A percentile compares a stretch with the other conserved stretches of the same genome.
Evolutionary conservation across 2,329 filamentous ascomycete genomes (phyloP).

Genomic region (Byssoonygena ceratinophila): DNA sequence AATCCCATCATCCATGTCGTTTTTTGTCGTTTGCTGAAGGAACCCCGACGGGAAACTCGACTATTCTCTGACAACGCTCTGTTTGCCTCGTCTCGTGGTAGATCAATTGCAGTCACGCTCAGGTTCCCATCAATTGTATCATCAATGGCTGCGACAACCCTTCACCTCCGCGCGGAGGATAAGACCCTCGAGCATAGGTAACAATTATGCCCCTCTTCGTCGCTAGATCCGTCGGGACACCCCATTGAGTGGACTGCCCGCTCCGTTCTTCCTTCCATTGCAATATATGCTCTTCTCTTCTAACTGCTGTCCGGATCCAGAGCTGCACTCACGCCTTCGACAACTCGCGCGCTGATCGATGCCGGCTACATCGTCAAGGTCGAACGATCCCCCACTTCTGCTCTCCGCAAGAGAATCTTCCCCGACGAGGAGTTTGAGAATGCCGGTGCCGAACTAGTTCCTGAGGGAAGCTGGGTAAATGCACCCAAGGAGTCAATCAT

Average conservation of each 20-base stretch:
- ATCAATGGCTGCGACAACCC: slow-evolving; percentile 14
- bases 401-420: slow-evolving; percentile 28
- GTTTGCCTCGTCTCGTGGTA: background rate
- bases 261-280: too few species aligned
- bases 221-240: background rate
- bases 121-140: slow-evolving; percentile 5
- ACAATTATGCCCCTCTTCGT: background rate
- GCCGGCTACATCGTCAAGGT: slow-evolving; percentile 34
- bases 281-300: too few species aligned
- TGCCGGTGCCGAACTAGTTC: slow-evolving; percentile 31
- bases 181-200: slow-evolving; percentile 20
- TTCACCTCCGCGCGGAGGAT: slow-evolving; percentile 20
- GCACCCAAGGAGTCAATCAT: slow-evolving; percentile 24
- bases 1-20: too few species aligned
- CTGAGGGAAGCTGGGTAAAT: slow-evolving; percentile 33
- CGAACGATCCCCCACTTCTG: slow-evolving; percentile 25
- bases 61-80: background rate
- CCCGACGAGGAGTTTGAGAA: slow-evolving; percentile 32
- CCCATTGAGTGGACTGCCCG: background rate
- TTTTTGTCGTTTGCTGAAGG: too few species aligned
- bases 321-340: slow-evolving; percentile 24
- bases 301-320: slow-evolving; percentile 6
- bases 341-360: slow-evolving; percentile 33
- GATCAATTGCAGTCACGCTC: background rate
- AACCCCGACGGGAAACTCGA: too few species aligned